Evolutionary conservation across 2,329 filamentous ascomycete genomes (phyloP), one percentile per base, ranked within the genome.

Genomic region (Dactylellina drechsleri): DNA sequence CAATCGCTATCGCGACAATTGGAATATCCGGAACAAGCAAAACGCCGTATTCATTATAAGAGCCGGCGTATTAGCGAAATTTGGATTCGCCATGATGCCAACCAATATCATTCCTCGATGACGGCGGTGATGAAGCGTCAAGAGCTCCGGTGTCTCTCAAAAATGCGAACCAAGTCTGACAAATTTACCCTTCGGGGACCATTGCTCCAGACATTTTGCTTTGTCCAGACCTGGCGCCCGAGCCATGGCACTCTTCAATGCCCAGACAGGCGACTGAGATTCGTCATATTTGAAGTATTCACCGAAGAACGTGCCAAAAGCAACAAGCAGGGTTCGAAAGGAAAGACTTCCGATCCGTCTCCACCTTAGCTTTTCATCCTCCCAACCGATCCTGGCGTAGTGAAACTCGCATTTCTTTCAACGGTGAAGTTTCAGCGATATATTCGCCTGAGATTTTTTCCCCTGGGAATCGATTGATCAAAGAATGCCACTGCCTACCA

Each of bases 141-240:
- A 67, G 70, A 74, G 70, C 70, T 74, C 70, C 43, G 31, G 54
- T 43, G 41, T 23, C 12, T 43, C 28, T 40, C 43, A 57, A 62
- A 50, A 70, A 62, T 64, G 66, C 41, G 23, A 36, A 57, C 50
- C 43, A 43, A 56, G 28, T 49, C 36, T 56, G 28, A 50, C 70
- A 74, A 74, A 74, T 62, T 66, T 74, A 64, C 70, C 70, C 26
- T 74, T 74, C 70, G 62, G 70, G 62, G 70, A 74, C 53, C 70
- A 67, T 59, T 45, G 41, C 31, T 36, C 31, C 54, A 66, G 45
- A 43, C 62, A 66, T 74, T 64, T 57, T 72, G 49, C 57, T 57
- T 56, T 57, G 54, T 56, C 47, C 47, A 31, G 53, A 49, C 43
- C 31, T 7, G 31, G 31, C 31, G 50, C 41, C 54, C 36, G 31